These are phyloP conservation scores for Neonectria sp. DNA, from an alignment of 2,329 filamentous ascomycete species.

Conservation along the genomic window DNA sequence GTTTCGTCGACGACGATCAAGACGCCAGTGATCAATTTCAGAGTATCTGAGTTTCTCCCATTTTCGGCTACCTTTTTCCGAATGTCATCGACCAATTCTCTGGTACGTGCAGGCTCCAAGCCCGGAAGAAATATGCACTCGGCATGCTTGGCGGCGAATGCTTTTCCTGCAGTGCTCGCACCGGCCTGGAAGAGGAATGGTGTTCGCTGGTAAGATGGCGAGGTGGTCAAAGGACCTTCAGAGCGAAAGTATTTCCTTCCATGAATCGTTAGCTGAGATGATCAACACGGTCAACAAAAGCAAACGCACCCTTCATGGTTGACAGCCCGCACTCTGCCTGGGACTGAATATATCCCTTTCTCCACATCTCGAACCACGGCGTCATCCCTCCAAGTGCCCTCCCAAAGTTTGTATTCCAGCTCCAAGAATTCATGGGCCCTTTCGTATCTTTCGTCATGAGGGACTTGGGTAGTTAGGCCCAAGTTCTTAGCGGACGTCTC, in stretches of 20 bases:
- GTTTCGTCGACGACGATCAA: constrained; percentile 61
- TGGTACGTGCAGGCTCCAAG: constrained; percentile 57
- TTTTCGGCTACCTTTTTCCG: constrained; percentile 54
- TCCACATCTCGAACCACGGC: constrained; percentile 49
- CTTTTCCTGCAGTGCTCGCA: constrained; percentile 60
- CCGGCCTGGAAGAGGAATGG: constrained; percentile 64
- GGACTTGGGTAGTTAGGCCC: constrained; percentile 63
- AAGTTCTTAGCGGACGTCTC: constrained; percentile 76
- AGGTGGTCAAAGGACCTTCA: constrained; percentile 58
- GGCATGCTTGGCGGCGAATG: constrained; percentile 53
- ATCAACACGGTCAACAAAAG: background rate
- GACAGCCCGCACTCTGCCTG: constrained; percentile 53
- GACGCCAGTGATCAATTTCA: constrained; percentile 62
- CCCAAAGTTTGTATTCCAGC: constrained; percentile 63
- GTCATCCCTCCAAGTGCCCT: constrained; percentile 64
- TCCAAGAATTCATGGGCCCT: constrained; percentile 31
- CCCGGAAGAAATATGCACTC: constrained; percentile 61
- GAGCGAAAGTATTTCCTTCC: constrained; percentile 42
- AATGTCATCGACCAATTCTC: constrained; percentile 58
- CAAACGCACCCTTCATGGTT: constrained; percentile 47
- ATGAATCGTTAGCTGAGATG: background rate
- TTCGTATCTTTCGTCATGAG: constrained; percentile 32
- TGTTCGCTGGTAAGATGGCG: constrained; percentile 62
- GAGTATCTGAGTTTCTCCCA: constrained; percentile 55
- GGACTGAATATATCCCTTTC: constrained; percentile 51